These are phyloP conservation scores for Microsporum ferrugineum DNA, from an alignment of 2,329 filamentous ascomycete species.

Conservation along the genomic window DNA sequence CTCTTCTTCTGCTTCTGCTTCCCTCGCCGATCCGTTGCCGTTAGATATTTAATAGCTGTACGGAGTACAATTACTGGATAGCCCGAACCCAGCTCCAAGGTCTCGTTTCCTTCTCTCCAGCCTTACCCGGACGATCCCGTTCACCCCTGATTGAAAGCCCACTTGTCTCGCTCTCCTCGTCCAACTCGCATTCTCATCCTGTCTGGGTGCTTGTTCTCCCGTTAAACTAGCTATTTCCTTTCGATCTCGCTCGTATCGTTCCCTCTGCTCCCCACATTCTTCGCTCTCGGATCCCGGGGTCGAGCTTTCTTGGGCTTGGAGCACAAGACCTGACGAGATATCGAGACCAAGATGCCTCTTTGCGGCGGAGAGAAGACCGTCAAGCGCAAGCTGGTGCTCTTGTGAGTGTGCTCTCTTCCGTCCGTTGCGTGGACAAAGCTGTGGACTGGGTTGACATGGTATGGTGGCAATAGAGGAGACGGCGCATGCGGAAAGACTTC, in stretches of 20 bases:
- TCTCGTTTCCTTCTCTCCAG: not conserved
- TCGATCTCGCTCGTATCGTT: constrained; percentile 1
- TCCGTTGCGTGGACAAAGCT: not conserved
- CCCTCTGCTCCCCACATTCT: not conserved
- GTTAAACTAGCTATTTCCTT: not conserved
- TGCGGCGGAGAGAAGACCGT: constrained; percentile 72
- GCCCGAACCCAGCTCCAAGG: not conserved
- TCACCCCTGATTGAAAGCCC: not conserved
- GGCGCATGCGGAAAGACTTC: constrained; percentile 97
- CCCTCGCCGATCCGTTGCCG: not conserved
- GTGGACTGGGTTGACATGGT: not conserved
- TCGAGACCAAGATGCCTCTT: constrained; percentile 27
- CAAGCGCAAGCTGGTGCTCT: constrained; percentile 89
- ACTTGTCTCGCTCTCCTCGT: not conserved
- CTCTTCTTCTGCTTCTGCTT: not conserved
- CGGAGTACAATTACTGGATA: not conserved
- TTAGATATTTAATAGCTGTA: not conserved
- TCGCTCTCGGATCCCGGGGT: not conserved
- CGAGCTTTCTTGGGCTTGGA: not conserved
- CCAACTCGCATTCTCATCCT: not conserved
- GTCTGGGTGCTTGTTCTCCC: not conserved
- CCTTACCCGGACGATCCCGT: constrained; percentile 1
- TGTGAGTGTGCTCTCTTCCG: constrained; percentile 42
- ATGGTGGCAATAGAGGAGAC: constrained; percentile 55
- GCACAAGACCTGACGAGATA: constrained; percentile 26